These are phyloP conservation scores for Cyclostephanos invisitatus DNA, from an alignment of 108 stramenopile genomes.

Conservation along the genomic window DNA sequence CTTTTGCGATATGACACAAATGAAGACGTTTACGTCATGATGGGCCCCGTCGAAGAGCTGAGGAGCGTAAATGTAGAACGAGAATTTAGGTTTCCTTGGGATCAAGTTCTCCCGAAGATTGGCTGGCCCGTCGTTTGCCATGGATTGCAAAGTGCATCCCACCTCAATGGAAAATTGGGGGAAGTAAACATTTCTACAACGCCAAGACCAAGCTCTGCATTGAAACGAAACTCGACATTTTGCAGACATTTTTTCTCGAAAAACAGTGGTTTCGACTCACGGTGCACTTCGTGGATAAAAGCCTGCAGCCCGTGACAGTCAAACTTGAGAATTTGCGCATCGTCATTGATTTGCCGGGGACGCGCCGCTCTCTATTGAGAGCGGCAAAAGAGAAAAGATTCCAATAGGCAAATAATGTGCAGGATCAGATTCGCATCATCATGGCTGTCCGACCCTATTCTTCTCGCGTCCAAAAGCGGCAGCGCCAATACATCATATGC, in stretches of 20 bases:
- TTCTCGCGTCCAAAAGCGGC: too few relatives aligned
- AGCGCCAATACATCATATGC: too few relatives aligned
- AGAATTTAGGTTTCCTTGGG: background rate
- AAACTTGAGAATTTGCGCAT: constrained; percentile 8
- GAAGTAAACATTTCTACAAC: background rate
- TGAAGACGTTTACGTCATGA: background rate
- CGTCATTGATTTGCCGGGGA: background rate
- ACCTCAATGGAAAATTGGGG: constrained; percentile 5
- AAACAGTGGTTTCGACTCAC: background rate
- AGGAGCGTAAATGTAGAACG: background rate
- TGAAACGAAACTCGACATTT: background rate
- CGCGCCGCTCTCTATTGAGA: too few relatives aligned
- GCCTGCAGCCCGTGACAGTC: background rate
- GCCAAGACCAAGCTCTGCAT: background rate
- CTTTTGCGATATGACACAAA: background rate
- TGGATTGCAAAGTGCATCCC: constrained; percentile 1
- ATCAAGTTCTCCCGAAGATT: background rate
- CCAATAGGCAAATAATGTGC: too few relatives aligned
- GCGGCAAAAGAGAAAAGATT: too few relatives aligned
- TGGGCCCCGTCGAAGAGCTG: background rate
- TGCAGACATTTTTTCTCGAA: background rate
- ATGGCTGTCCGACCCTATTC: too few relatives aligned
- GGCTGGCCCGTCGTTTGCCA: constrained; percentile 6
- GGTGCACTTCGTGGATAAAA: background rate
- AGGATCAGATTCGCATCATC: too few relatives aligned